Base-by-base conservation (phyloP, 2,329 filamentous ascomycete genomes). In the Monilinia aucupariae region DNA sequence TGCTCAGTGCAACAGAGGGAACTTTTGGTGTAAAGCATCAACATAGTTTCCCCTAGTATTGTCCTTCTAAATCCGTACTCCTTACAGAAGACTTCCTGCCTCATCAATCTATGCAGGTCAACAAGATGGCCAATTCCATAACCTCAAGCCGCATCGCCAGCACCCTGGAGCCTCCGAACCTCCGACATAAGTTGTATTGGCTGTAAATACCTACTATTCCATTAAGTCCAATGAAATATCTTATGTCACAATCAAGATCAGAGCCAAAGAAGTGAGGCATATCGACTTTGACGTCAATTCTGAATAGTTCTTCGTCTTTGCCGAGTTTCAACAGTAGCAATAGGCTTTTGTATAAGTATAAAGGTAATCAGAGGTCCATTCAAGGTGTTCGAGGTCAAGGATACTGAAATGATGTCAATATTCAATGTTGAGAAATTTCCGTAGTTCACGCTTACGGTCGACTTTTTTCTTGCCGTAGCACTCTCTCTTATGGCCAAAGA, bases 61-160 rank as follows among this genome's bases (percentile, higher is more conserved):
- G 2, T 2, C 9, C 34, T n/a, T 4, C 49, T 15, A 20, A 48
- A 15, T 22, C 9, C 20, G 15, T 27, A 47, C 22, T 6, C 13
- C 13, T 4, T 45, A n/a, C 34, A 34, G 25, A 25, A 9, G 10
- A 3, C 17, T 15, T 58, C 15, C 43, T 30, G 30, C 6, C 54
- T 47, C 13, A 6, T 45, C 25, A 13, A 43, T 47, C 32, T 58
- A n/a, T 47, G 30, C n/a, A 58, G 41, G 48, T 48, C 54, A 47
- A 47, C 13, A 17, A 13, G 9, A 47, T 47, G 41, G n/a, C 15
- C n/a, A 47, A 25, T 25, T 25, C 17, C 12, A 34, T 27, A 20
- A 47, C 34, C 54, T 58, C 34, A 58, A 9, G 20, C 37, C 52
- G 37, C 30, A 25, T 58, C 41, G 25, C 22, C 41, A 58, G 54